Base-by-base conservation (phyloP, 2,329 filamentous ascomycete genomes). In the Ophiostoma montium region DNA sequence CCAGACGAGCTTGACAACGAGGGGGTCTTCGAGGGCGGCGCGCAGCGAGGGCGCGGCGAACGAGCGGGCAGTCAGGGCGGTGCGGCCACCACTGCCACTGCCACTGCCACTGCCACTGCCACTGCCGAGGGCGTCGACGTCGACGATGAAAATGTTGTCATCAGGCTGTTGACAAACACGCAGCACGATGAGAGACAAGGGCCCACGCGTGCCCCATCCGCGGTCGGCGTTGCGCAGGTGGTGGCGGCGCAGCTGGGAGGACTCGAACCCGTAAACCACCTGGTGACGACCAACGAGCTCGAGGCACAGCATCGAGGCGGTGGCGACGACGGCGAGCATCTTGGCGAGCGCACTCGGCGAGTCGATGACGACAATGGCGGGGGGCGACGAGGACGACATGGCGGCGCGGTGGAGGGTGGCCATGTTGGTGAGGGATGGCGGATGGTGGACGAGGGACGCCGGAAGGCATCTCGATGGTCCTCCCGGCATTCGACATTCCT, bases 1-100 rank as follows among this genome's bases (percentile, higher is more conserved):
- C 53, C 56, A 60, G 23, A 60, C 13, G 19, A 12, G 54, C 46
- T 62, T 62, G 11, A 54, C 45, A 7, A 55, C 42, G 15, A 8
- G 3, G 1, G 53, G 41, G 16, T 55, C 48, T 33, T 59, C 56
- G 1, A 61, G 46, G 5, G 59, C 48, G 11, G 49, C 49, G 49
- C 52, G 51, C 10, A 61, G 54, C 23, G 39, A 42, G 23, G 12
- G 27, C 21, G 11, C 30, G 23, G 21, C 23, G 6, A 42, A 3
- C 9, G 39, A 30, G 39, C 39, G 39, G 39, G 21, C n/a, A 6
- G 56, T 55, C 3, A 32, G 47, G 6, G 49, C 51, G 36, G 60
- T 59, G 1, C 55, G 52, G 1, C 47, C 12, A n/a, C 46, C 10
- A 2, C 54, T n/a, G n/a, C n/a, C n/a, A n/a, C n/a, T n/a, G n/a